A percentile compares a stretch with the other conserved stretches of the same genome.
phyloP scores from a whole-genome alignment of 306 rosid genomes.

The Medicago truncatula region MtrunA17r5.0-ANR NC_053042.1:33710001-33710500 shows the following conservation, averaged over 20 bases:
- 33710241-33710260: constrained; percentile 96
- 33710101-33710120: constrained; percentile 49
- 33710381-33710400: constrained; percentile 81
- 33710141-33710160: constrained; percentile 97
- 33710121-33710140: constrained; percentile 63
- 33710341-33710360: constrained; percentile 80
- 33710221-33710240: constrained; percentile 92
- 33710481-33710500: constrained; percentile 55
- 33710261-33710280: constrained; percentile 91
- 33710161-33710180: constrained; percentile 68
- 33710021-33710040: constrained; percentile 44
- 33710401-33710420: constrained; percentile 82
- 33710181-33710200: constrained; percentile 64
- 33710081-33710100: constrained; percentile 61
- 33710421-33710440: constrained; percentile 72
- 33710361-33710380: constrained; percentile 75
- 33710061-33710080: constrained; percentile 55
- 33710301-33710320: constrained; percentile 75
- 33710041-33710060: constrained; percentile 54
- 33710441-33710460: constrained; percentile 63
- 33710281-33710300: constrained; percentile 71
- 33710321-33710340: constrained; percentile 69
- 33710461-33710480: constrained; percentile 56
- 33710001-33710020: constrained; percentile 43
- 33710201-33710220: constrained; percentile 68